Percentiles rank a stretch among this genome's conserved stretches.
phyloP scores from a whole-genome alignment of 148 eudicot genomes.

The Gaultheria prostrata region DNA sequence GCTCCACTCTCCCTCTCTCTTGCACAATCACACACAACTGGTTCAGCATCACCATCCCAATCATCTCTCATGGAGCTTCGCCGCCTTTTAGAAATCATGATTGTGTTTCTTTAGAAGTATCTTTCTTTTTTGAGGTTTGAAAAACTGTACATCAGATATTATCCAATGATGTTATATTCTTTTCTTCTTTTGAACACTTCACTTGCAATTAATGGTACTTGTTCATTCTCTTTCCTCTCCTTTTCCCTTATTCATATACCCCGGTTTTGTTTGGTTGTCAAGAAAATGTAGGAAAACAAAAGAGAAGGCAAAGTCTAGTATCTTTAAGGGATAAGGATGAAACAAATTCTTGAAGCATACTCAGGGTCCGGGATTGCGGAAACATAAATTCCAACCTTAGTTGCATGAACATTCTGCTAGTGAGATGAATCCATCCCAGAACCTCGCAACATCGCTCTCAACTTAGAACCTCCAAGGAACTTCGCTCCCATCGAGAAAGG shows the following conservation, averaged over 20 bases:
- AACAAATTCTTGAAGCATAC: not conserved
- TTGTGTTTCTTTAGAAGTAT: not conserved
- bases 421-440: not conserved
- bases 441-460: not conserved
- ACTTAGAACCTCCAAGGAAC: not conserved
- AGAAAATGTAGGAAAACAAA: not conserved
- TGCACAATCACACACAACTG: not conserved
- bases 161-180: not conserved
- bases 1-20: not conserved
- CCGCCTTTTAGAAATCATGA: not conserved
- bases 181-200: not conserved
- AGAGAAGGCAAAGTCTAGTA: not conserved
- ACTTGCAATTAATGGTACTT: not conserved
- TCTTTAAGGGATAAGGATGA: not conserved
- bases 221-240: not conserved
- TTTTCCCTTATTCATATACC: not conserved
- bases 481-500: not conserved
- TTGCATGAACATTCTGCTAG: not conserved
- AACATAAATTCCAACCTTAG: not conserved
- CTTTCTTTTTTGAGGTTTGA: not conserved
- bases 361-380: not conserved
- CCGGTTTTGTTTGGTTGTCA: not conserved
- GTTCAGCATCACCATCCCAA: not conserved
- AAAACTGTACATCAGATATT: not conserved
- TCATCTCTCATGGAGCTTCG: slow-evolving; percentile 1